phyloP scores from a whole-genome alignment of 2,329 filamentous ascomycete genomes.

The Sarocladiaceae sp. region DNA sequence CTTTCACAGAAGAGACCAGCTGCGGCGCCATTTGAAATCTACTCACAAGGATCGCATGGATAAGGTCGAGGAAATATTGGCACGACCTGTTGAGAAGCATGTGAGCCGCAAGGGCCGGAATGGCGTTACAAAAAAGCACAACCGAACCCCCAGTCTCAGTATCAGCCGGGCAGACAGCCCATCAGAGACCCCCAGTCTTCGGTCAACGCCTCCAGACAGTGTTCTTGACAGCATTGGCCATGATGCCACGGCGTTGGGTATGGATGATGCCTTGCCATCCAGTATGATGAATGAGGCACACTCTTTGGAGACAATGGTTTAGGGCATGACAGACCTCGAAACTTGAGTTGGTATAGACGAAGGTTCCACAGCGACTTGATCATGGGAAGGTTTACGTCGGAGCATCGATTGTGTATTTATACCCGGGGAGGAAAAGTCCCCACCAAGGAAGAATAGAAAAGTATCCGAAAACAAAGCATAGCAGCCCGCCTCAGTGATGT shows the following conservation, averaged over 20 bases:
- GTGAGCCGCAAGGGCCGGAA: conserved; percentile 2
- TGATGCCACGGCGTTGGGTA: neutral
- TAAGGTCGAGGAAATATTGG: conserved; percentile 3
- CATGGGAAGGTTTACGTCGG: no score
- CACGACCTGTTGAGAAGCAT: conserved; percentile 6
- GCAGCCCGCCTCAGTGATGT: no score
- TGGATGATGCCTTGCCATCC: conserved; percentile 3
- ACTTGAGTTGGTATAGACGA: neutral
- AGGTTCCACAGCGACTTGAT: no score
- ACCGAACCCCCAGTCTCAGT: conserved; percentile 1
- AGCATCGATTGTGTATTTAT: no score
- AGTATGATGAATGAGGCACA: neutral
- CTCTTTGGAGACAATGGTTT: neutral
- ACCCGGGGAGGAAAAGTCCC: no score
- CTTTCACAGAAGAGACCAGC: conserved; percentile 55
- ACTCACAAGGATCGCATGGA: conserved; percentile 24
- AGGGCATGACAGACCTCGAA: conserved; percentile 19
- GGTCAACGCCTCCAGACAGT: conserved; percentile 5
- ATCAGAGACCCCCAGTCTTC: neutral
- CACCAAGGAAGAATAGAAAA: no score
- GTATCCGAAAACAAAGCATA: no score
- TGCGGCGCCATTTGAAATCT: conserved; percentile 44
- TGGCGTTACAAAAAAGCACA: conserved; percentile 3
- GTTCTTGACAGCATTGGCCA: conserved; percentile 1
- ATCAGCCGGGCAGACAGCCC: conserved; percentile 8